A percentile compares a stretch with the other conserved stretches of the same genome.
Evolutionary conservation across 2,329 filamentous ascomycete species (phyloP).

Genomic region (Fusarium odoratissimum): DNA sequence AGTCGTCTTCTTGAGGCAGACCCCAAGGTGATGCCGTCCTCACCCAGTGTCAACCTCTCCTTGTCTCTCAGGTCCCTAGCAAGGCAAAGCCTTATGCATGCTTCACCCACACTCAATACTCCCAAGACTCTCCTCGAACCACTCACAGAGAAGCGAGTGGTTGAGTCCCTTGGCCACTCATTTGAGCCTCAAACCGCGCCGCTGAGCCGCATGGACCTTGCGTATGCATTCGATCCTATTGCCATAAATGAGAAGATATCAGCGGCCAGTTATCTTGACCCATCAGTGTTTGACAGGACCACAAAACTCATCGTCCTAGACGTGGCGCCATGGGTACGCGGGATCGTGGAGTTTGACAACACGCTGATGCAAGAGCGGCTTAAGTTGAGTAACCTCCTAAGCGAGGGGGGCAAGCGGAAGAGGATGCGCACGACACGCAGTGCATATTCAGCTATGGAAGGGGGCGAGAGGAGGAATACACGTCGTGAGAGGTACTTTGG

Average conservation of each 20-base stretch:
- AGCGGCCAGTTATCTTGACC: slow-evolving; percentile 61
- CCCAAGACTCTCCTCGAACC: slow-evolving; percentile 33
- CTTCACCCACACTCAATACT: background rate
- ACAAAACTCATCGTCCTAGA: slow-evolving; percentile 76
- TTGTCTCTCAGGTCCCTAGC: slow-evolving; percentile 47
- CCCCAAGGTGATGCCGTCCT: slow-evolving; percentile 46
- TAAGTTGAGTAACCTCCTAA: slow-evolving; percentile 70
- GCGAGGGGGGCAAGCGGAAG: slow-evolving; percentile 63
- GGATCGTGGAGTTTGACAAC: slow-evolving; percentile 82
- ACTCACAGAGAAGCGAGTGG: slow-evolving; percentile 50
- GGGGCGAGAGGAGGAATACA: slow-evolving; percentile 73
- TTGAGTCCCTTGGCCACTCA: slow-evolving; percentile 53
- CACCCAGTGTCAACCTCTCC: slow-evolving; percentile 44
- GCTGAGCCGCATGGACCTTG: slow-evolving; percentile 64
- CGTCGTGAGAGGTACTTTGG: slow-evolving; percentile 80
- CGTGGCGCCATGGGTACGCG: slow-evolving; percentile 89
- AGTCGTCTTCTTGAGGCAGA: slow-evolving; percentile 61
- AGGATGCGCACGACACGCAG: slow-evolving; percentile 77
- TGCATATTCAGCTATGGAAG: slow-evolving; percentile 81
- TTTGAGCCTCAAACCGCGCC: slow-evolving; percentile 46
- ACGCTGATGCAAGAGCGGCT: slow-evolving; percentile 75
- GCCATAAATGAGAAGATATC: slow-evolving; percentile 61
- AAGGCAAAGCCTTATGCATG: slow-evolving; percentile 39
- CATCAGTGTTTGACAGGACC: slow-evolving; percentile 82
- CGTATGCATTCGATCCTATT: slow-evolving; percentile 70